Evolutionary conservation across 228 moss, liverwort and hornwort genomes (phyloP).

Genomic region (Sphagnum fallax): DNA sequence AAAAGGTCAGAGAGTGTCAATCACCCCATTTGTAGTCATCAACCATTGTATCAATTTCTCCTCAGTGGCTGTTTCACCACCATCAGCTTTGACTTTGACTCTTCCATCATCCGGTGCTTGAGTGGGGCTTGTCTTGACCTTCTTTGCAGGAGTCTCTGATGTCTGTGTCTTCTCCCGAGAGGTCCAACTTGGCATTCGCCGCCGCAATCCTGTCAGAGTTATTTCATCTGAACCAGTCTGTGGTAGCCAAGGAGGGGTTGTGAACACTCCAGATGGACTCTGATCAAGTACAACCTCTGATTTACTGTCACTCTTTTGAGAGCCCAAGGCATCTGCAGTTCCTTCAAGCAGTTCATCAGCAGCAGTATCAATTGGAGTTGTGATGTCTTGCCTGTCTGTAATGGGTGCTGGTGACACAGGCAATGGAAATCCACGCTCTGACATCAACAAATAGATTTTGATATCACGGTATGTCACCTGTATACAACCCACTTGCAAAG

Average conservation of each 20-base stretch:
- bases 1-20: not conserved
- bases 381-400: conserved; percentile 8
- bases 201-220: conserved; percentile 21
- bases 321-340: conserved; percentile 1
- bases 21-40: conserved; percentile 23
- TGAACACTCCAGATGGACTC: conserved; percentile 17
- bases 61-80: conserved; percentile 8
- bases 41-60: conserved; percentile 32
- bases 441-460: conserved; percentile 51
- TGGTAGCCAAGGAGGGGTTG: conserved; percentile 50
- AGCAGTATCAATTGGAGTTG: conserved; percentile 5
- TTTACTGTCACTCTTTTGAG: conserved; percentile 7
- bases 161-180: conserved; percentile 11
- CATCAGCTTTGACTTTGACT: not conserved
- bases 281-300: conserved; percentile 5
- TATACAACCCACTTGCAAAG: not conserved
- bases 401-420: conserved; percentile 14
- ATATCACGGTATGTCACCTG: conserved; percentile 67
- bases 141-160: conserved; percentile 22
- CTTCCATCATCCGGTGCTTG: conserved; percentile 1
- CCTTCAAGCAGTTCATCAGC: conserved; percentile 7
- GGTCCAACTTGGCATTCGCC: conserved; percentile 22
- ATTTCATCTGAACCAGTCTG: conserved; percentile 17
- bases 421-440: conserved; percentile 43
- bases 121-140: conserved; percentile 10